A percentile compares a stretch with the other conserved stretches of the same genome.
Conservation (phyloP, 2,329 filamentous ascomycete species). For the Ilyonectria sp. region DNA sequence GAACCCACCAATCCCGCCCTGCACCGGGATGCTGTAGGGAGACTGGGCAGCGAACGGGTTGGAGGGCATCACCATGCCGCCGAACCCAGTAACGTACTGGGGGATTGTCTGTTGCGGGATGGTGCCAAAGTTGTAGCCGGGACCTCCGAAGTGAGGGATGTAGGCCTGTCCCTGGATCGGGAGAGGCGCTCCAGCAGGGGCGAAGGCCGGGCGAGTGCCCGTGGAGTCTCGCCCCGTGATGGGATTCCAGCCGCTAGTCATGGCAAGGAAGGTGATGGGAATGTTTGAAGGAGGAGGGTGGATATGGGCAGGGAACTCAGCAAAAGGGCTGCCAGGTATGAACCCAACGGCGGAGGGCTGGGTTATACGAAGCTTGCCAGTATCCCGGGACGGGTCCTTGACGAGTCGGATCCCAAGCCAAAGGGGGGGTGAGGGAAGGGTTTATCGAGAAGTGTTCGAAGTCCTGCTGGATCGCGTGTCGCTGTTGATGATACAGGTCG, state of each 20-base stretch:
- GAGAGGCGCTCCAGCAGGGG: conserved; percentile 53
- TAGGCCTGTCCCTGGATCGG: conserved; percentile 57
- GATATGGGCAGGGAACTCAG: conserved; percentile 30
- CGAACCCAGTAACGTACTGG: conserved; percentile 34
- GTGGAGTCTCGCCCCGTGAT: conserved; percentile 56
- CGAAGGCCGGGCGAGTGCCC: conserved; percentile 50
- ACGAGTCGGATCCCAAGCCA: conserved; percentile 49
- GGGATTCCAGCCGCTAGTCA: conserved; percentile 60
- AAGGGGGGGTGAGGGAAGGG: conserved; percentile 18
- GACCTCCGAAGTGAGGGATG: conserved; percentile 55
- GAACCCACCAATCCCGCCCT: conserved; percentile 40
- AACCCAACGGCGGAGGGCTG: conserved; percentile 50
- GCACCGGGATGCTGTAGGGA: not conserved
- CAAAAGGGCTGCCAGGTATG: conserved; percentile 55
- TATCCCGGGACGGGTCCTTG: conserved; percentile 52
- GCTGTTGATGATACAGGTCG: conserved; percentile 11
- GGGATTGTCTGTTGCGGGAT: conserved; percentile 41
- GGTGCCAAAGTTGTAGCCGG: conserved; percentile 52
- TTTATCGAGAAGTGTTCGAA: conserved; percentile 24
- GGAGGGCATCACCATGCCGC: conserved; percentile 32
- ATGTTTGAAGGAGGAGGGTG: not conserved
- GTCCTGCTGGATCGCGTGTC: conserved; percentile 25
- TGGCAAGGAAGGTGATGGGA: conserved; percentile 33
- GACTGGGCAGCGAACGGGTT: not conserved
- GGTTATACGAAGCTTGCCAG: conserved; percentile 55